Conservation (phyloP, 225 moss, liverwort and hornwort species). For the Pseudisothecium myosuroides region DNA sequence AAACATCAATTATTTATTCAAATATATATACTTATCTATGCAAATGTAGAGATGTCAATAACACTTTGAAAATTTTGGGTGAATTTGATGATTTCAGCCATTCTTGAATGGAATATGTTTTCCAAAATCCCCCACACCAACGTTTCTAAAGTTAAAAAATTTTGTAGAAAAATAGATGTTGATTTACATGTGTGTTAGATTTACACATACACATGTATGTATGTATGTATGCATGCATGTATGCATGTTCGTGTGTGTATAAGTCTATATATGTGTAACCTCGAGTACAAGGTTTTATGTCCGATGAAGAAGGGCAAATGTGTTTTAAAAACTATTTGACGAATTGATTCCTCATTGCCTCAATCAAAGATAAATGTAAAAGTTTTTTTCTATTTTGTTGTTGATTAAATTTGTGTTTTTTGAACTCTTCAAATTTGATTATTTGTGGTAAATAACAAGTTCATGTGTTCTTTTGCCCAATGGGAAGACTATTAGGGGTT, state of each 20-base stretch:
- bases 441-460: background rate
- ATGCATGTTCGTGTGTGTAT: no score
- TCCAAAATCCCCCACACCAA: background rate
- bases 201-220: no score
- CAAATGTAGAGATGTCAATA: no score
- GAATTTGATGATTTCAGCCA: no score
- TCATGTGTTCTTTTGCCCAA: background rate
- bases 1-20: no score
- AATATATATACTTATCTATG: no score
- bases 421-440: background rate
- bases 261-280: no score
- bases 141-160: background rate
- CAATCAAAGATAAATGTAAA: background rate
- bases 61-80: no score
- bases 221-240: no score
- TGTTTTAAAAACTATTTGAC: background rate
- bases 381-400: background rate
- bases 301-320: background rate
- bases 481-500: background rate
- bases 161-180: no score
- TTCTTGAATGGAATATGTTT: background rate
- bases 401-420: background rate
- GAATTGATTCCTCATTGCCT: background rate
- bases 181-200: no score
- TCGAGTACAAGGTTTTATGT: fast-evolving